phyloP scores from a whole-genome alignment of 2,329 filamentous ascomycete species.

The Claviceps africana region DNA sequence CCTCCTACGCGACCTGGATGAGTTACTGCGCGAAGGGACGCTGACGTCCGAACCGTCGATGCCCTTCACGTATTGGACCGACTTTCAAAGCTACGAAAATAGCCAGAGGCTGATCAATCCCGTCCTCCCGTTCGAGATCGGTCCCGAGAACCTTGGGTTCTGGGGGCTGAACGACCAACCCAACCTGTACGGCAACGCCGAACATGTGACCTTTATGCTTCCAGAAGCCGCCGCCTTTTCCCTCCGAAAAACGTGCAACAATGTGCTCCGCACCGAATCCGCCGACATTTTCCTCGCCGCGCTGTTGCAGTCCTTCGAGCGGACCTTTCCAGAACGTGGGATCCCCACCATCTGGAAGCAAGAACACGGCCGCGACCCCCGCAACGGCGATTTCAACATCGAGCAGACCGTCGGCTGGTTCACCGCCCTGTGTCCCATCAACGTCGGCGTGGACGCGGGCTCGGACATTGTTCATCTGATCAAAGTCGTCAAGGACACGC shows the following conservation, averaged over 20 bases:
- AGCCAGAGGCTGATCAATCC: slow-evolving; percentile 15
- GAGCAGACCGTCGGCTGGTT: slow-evolving; percentile 48
- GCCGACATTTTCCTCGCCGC: slow-evolving; percentile 41
- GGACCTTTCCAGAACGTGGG: slow-evolving; percentile 37
- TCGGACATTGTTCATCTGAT: slow-evolving; percentile 38
- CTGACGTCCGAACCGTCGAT: slow-evolving; percentile 30
- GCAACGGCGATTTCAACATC: slow-evolving; percentile 33
- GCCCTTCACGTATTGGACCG: slow-evolving; percentile 36
- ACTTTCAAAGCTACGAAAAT: slow-evolving; percentile 28
- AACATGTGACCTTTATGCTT: slow-evolving; percentile 28
- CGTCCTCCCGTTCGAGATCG: slow-evolving; percentile 25
- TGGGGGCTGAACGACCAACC: slow-evolving; percentile 29
- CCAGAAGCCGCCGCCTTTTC: slow-evolving; percentile 26
- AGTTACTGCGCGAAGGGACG: slow-evolving; percentile 30
- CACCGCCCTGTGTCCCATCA: slow-evolving; percentile 39
- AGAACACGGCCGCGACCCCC: slow-evolving; percentile 33
- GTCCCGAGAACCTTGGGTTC: slow-evolving; percentile 28
- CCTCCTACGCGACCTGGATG: slow-evolving; percentile 35
- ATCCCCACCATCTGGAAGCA: slow-evolving; percentile 41
- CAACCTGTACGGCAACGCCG: slow-evolving; percentile 33
- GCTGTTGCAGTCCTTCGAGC: slow-evolving; percentile 39
- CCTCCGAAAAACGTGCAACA: slow-evolving; percentile 28
- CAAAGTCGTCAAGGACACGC: slow-evolving; percentile 38
- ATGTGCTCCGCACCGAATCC: slow-evolving; percentile 35
- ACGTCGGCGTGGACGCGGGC: slow-evolving; percentile 25